Percentiles rank a stretch among this genome's conserved stretches.
Evolutionary conservation across 2,329 filamentous ascomycete species (phyloP).

Genomic region (Stagonosporopsis vannaccii): DNA sequence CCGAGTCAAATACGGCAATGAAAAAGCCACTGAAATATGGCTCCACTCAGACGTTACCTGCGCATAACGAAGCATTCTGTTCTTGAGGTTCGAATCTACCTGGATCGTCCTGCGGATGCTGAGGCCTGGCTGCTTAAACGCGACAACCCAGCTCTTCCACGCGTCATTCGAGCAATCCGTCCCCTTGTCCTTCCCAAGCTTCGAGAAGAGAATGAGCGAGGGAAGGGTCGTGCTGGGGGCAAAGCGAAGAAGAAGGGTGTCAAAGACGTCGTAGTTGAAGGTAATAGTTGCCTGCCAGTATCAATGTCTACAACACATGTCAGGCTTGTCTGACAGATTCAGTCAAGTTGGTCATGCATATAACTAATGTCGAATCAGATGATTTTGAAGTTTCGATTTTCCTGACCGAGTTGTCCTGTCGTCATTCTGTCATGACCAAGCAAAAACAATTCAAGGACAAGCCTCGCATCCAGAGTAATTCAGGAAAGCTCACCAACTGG

Average conservation of each 20-base stretch:
- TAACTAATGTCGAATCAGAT: constrained; percentile 62
- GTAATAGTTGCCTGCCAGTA: constrained; percentile 53
- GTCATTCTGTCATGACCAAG: constrained; percentile 86
- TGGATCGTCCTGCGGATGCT: constrained; percentile 85
- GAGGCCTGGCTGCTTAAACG: constrained; percentile 85
- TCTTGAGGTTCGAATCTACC: constrained; percentile 94
- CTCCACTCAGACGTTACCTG: constrained; percentile 86
- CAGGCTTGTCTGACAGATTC: neutral
- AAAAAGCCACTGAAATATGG: constrained; percentile 63
- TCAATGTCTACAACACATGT: neutral
- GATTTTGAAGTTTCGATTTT: constrained; percentile 97
- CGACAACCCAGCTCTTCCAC: constrained; percentile 76
- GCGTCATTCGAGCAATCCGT: constrained; percentile 83
- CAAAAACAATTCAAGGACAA: constrained; percentile 72
- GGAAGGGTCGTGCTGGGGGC: constrained; percentile 65
- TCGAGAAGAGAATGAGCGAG: constrained; percentile 77
- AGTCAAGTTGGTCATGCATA: constrained; percentile 24
- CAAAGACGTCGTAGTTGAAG: constrained; percentile 85
- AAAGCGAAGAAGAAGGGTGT: constrained; percentile 78
- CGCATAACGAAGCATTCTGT: constrained; percentile 93
- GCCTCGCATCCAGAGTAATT: constrained; percentile 55
- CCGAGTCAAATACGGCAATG: constrained; percentile 1
- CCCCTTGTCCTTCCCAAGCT: constrained; percentile 90
- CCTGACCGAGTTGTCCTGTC: constrained; percentile 82
- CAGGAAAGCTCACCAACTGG: constrained; percentile 57